Base-by-base conservation (phyloP, 208 protist genomes). In the Porcisia deanei region DNA sequence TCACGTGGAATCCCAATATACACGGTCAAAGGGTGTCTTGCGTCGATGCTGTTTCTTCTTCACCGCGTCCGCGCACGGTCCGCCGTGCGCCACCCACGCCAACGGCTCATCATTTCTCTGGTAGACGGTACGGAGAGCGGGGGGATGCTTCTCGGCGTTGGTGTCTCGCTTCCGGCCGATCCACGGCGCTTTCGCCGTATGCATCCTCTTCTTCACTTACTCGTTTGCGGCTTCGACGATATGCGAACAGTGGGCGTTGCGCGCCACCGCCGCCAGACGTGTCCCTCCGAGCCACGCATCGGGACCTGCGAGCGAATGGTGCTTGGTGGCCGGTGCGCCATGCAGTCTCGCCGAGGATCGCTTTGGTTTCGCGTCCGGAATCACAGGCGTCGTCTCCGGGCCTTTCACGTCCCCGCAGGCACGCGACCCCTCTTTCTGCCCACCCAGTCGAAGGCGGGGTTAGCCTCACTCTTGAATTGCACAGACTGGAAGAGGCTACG, bases 391-490 rank as follows among this genome's bases (percentile, higher is more conserved):
- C 43, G 22, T 34, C 60, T 14, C 59, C 49, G 7, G 49, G 7
- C 3, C 30, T 57, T 34, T 25, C 4, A 12, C 20, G 22, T 2
- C 7, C 67, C 16, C 30, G 41, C 53, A 10, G 43, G 4, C 10
- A 16, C 5, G 47, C 7, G 45, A 37, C 43, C 10, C 54, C 37
- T 7, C 53, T 37, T 22, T 63, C 69, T 63, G 49, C 25, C 7
- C 49, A 58, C 14, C 10, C 39, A 18, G 18, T 66, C 9, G 39
- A 37, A 54, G 71, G 52, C 3, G 41, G 53, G 20, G 57, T 81
- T 8, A 9, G 57, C 37, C 77, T 89, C 34, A 86, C 87, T 1
- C 69, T 89, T 53, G 72, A 79, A 47, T 66, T 78, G 34, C 81
- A 85, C 59, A 57, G 67, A 2, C 18, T 85, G 30, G 73, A 68